These are phyloP conservation scores for Licmophora abbreviata DNA, from an alignment of 108 stramenopile species.

Conservation along the genomic window DNA sequence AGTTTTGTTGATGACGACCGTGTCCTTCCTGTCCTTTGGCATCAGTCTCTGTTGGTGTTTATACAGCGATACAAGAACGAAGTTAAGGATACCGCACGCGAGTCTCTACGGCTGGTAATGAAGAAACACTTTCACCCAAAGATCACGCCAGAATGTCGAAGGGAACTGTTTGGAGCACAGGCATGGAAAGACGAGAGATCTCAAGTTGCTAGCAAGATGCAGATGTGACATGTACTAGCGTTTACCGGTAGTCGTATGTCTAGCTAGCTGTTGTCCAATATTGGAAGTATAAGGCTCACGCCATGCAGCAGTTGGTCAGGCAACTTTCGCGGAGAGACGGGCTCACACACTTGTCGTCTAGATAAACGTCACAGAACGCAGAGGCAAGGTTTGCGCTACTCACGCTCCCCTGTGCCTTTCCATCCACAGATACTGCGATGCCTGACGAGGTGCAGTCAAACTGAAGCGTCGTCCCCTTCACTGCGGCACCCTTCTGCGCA, in stretches of 20 bases:
- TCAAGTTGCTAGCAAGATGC: not conserved
- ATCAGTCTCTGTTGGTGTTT: constrained; percentile 91
- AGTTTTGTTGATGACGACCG: constrained; percentile 56
- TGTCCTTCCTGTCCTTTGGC: constrained; percentile 93
- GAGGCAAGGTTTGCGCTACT: constrained; percentile 37
- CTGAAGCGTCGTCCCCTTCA: constrained; percentile 62
- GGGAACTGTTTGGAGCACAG: constrained; percentile 88
- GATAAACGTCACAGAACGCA: constrained; percentile 75
- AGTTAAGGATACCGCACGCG: constrained; percentile 72
- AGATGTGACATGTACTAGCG: not conserved
- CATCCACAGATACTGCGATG: constrained; percentile 57
- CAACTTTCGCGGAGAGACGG: constrained; percentile 44
- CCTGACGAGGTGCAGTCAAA: constrained; percentile 47
- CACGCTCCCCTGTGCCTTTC: constrained; percentile 51
- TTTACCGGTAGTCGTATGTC: not conserved
- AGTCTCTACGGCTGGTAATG: constrained; percentile 66
- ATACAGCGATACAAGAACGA: constrained; percentile 93
- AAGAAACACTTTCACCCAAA: constrained; percentile 88
- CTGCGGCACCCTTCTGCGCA: constrained; percentile 46
- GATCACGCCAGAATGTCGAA: constrained; percentile 93
- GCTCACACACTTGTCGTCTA: constrained; percentile 75
- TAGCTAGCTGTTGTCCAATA: not conserved
- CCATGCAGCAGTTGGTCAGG: constrained; percentile 37
- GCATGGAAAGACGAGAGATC: constrained; percentile 74
- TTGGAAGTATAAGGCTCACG: not conserved